phyloP scores from a whole-genome alignment of 148 eudicot species.

The Cornus controversa region DNA sequence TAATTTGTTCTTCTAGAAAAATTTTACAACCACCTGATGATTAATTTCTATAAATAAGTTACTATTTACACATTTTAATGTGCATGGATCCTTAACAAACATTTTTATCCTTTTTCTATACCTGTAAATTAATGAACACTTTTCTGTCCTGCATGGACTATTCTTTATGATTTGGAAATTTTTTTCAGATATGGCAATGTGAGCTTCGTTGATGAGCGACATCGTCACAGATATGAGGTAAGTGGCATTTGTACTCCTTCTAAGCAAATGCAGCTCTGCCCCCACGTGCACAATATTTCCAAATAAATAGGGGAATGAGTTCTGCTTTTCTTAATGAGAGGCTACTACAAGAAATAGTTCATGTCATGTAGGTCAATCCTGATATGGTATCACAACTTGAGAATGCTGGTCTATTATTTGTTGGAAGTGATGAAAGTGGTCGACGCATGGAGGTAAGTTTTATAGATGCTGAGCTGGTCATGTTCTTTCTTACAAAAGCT shows the following conservation, averaged over 20 bases:
- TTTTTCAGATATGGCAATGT: conserved; percentile 54
- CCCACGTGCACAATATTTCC: not conserved
- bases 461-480: not conserved
- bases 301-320: not conserved
- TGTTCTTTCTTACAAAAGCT: not conserved
- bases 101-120: not conserved
- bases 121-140: not conserved
- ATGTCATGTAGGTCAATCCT: conserved; percentile 59
- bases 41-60: too few species aligned
- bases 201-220: conserved; percentile 70
- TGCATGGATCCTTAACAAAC: too few species aligned
- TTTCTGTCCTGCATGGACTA: not conserved
- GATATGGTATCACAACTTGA: conserved; percentile 60
- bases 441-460: conserved; percentile 72
- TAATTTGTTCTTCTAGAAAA: too few species aligned
- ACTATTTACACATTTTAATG: not conserved
- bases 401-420: conserved; percentile 64
- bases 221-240: conserved; percentile 92
- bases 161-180: not conserved
- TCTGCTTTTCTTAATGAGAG: not conserved
- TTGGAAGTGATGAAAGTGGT: conserved; percentile 77
- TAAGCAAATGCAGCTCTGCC: too few species aligned
- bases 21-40: not conserved
- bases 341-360: not conserved
- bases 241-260: not conserved